Evolutionary conservation across 2,329 filamentous ascomycete genomes (phyloP).

Genomic region (Myriosclerotinia duriaeana): DNA sequence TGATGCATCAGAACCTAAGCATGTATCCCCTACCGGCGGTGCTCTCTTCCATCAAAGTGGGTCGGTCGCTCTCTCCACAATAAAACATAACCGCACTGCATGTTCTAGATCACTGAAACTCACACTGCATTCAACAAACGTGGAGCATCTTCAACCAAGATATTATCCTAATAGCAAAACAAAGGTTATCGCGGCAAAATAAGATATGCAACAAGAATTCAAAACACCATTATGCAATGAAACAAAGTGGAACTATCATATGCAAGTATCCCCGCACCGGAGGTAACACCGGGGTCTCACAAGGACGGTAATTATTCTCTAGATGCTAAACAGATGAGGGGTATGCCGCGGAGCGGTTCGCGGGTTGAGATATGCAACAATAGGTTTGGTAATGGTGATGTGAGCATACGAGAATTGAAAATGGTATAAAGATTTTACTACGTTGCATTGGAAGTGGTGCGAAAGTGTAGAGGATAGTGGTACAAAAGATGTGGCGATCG

Average conservation of each 20-base stretch:
- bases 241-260: not conserved
- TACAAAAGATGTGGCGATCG: not conserved
- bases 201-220: conserved; percentile 10
- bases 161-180: not conserved
- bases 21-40: no score
- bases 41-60: conserved; percentile 10
- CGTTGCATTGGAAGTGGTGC: not conserved
- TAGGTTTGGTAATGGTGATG: not conserved
- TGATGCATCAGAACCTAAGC: not conserved
- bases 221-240: not conserved
- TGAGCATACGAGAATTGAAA: not conserved
- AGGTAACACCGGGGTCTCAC: not conserved
- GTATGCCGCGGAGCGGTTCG: not conserved
- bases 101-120: not conserved
- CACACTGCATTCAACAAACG: not conserved
- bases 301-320: not conserved
- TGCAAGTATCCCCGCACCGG: conserved; percentile 2
- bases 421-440: not conserved
- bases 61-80: not conserved
- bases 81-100: not conserved
- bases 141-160: not conserved
- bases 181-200: conserved; percentile 8
- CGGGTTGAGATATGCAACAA: conserved; percentile 12
- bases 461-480: not conserved
- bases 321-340: not conserved